Base-by-base conservation (phyloP, 192 early-diverging fungal genomes). In the Coemansia furcata region DNA sequence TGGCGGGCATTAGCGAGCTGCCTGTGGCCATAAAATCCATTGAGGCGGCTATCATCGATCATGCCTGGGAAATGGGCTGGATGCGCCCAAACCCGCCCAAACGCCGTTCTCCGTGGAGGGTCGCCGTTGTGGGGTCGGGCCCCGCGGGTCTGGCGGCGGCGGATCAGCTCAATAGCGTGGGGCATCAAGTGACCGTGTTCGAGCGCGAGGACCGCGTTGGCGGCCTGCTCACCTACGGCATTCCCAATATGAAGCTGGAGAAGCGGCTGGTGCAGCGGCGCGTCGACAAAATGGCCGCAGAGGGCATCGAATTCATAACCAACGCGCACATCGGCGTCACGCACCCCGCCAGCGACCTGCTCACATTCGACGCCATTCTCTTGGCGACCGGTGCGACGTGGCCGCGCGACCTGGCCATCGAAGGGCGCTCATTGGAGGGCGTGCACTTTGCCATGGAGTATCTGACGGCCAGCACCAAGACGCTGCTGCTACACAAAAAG, bases 231-330 rank as follows among this genome's bases (percentile, higher is more conserved):
- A 94, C 95, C 86, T 99, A 99, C 81, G 97, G 97, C 68, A 99
- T 99, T 62, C 97, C 97, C 50, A 99, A 99, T 86, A 99, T 99
- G 97, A 99, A 99, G 87, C 90, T 99, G 37, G 97, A 99, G 85
- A 99, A 99, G 87, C 85, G 87, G 47, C 78, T 97, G 69, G 95
- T 98, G 35, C 93, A 95, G 77, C 87, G 97, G 47, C 92, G 97
- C 57, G 86, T 98, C 62, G 94, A 98, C 67, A 86, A 97, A 77
- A 86, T 99, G 83, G 92, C 88, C 5, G 90, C 89, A n/a, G 97
- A 99, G 85, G 97, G 96, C 55, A 87, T 99, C 60, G 85, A 79
- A 54, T 98, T 98, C 85, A 90, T 94, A 36, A 79, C 93, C 61
- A 91, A 91, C 80, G 88, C 93, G 9, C 87, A 96, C 60, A 92